Conservation (phyloP, 2,329 filamentous ascomycete genomes). For the Sphaceloma murrayae region DNA sequence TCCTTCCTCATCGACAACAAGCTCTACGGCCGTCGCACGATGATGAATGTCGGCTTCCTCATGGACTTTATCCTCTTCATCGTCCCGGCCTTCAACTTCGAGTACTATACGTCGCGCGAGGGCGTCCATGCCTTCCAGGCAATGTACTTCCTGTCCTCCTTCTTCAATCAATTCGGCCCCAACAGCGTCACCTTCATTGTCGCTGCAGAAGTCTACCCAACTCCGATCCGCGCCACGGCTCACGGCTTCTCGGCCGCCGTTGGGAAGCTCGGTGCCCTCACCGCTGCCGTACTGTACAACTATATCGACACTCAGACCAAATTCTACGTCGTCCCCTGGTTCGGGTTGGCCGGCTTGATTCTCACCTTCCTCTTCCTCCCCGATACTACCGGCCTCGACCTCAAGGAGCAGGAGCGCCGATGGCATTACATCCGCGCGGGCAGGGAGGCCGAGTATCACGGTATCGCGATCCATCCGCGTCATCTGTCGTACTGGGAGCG, state of each 20-base stretch:
- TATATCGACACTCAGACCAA: constrained; percentile 79
- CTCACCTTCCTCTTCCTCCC: constrained; percentile 79
- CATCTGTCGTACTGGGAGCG: constrained; percentile 88
- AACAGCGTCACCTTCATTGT: constrained; percentile 95
- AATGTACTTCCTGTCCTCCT: constrained; percentile 96
- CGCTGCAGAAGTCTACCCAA: constrained; percentile 92
- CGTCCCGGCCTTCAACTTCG: constrained; percentile 77
- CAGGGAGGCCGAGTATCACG: constrained; percentile 75
- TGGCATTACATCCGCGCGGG: constrained; percentile 80
- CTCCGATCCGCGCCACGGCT: constrained; percentile 81
- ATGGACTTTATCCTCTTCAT: constrained; percentile 91
- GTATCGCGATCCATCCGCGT: constrained; percentile 79
- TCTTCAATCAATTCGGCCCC: constrained; percentile 98
- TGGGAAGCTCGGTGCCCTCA: constrained; percentile 79
- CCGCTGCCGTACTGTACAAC: constrained; percentile 84
- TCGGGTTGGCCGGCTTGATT: constrained; percentile 76
- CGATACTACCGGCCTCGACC: constrained; percentile 92
- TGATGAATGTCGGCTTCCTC: constrained; percentile 91
- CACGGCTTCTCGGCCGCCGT: constrained; percentile 90
- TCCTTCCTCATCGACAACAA: constrained; percentile 91
- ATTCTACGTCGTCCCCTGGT: constrained; percentile 93
- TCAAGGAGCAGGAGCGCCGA: constrained; percentile 93
- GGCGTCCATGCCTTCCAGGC: constrained; percentile 86
- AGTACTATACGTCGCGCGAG: constrained; percentile 63
- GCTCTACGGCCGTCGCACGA: constrained; percentile 88